phyloP scores from a whole-genome alignment of 495 filamentous ascomycete species.

The Podospora pseudoanserina region DNA sequence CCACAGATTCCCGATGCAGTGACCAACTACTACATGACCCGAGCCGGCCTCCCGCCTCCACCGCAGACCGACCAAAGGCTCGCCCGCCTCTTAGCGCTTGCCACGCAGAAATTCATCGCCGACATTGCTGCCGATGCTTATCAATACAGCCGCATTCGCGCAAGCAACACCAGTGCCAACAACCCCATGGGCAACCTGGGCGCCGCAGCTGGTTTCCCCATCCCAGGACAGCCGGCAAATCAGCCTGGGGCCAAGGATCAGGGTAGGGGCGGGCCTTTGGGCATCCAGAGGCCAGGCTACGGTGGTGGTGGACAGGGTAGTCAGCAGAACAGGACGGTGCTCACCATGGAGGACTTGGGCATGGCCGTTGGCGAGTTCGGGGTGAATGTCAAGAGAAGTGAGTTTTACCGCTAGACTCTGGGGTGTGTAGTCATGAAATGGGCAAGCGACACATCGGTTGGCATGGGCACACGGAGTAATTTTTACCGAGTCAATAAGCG shows the following conservation, averaged over 20 bases:
- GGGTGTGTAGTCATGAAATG: neutral
- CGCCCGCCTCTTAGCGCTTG: conserved; percentile 87
- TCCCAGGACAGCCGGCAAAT: conserved; percentile 54
- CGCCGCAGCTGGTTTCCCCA: conserved; percentile 67
- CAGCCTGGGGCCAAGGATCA: conserved; percentile 56
- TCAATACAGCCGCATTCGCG: conserved; percentile 91
- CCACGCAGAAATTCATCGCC: conserved; percentile 96
- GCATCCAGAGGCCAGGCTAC: conserved; percentile 86
- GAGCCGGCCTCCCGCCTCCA: conserved; percentile 86
- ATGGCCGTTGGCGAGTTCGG: conserved; percentile 98
- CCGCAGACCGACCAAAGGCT: conserved; percentile 82
- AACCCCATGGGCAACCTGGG: conserved; percentile 86
- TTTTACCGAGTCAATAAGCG: neutral
- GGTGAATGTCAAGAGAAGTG: conserved; percentile 91
- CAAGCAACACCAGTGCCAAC: conserved; percentile 79
- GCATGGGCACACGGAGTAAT: neutral
- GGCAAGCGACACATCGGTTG: neutral
- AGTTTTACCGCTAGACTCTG: conserved; percentile 78
- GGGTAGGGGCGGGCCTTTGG: conserved; percentile 63
- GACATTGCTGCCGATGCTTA: conserved; percentile 97
- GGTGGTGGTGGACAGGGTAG: conserved; percentile 90
- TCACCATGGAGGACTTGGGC: conserved; percentile 98
- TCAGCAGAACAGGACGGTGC: conserved; percentile 84
- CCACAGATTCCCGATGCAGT: conserved; percentile 92
- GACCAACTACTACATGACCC: conserved; percentile 94